These are phyloP conservation scores for Cryptococcus maquisensis DNA, from an alignment of 1,284 basidiomycete species.

Conservation along the genomic window DNA sequence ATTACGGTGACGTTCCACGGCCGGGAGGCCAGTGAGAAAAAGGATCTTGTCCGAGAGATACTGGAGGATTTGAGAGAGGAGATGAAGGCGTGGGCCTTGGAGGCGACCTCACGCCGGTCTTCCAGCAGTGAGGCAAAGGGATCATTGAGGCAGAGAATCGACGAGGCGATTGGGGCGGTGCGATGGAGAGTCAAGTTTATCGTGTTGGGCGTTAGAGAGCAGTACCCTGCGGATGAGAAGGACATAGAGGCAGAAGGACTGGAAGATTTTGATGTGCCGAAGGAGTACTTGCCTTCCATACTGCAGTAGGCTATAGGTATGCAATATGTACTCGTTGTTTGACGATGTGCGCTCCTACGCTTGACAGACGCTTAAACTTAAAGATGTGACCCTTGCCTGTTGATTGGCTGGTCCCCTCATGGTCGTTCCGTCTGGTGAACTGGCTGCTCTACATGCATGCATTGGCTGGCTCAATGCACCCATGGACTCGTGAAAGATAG, in stretches of 20 bases:
- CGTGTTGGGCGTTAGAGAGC: not conserved
- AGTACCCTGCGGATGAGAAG: not conserved
- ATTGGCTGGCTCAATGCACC: no score
- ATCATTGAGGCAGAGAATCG: not conserved
- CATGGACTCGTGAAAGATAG: no score
- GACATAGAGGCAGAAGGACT: not conserved
- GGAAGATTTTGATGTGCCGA: constrained; percentile 6
- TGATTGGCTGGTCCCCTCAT: no score
- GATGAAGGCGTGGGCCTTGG: not conserved
- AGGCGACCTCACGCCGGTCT: not conserved
- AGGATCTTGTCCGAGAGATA: not conserved
- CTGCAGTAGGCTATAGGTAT: not conserved
- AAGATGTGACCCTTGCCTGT: no score
- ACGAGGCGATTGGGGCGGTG: not conserved
- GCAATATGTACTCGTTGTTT: not conserved
- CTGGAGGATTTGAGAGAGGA: not conserved
- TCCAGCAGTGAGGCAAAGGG: not conserved
- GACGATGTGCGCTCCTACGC: no score
- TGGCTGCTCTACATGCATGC: no score
- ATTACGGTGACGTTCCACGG: constrained; percentile 6
- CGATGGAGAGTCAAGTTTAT: constrained; percentile 2
- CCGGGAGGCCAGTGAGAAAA: not conserved
- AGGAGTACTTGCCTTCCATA: constrained; percentile 1
- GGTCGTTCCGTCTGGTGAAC: no score
- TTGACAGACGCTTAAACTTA: no score